Percentiles rank a stretch among this genome's conserved stretches.
These are phyloP conservation scores for Neopestalotiopsis sp. DNA, from an alignment of 2,329 filamentous ascomycete species.

Conservation along the genomic window DNA sequence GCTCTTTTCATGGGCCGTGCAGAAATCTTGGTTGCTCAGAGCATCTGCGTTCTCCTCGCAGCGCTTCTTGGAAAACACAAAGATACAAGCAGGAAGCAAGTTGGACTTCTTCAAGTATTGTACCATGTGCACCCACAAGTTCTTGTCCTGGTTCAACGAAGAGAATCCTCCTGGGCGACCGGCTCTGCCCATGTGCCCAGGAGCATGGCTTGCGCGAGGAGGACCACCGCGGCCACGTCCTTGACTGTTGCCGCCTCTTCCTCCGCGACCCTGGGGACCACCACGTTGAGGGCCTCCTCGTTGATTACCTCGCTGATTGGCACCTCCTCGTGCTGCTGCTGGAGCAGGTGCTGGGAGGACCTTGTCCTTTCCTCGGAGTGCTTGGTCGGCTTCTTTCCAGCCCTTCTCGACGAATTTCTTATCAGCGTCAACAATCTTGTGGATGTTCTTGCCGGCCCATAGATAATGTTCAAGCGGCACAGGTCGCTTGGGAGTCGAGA, in stretches of 20 bases:
- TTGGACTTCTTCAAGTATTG: conserved; percentile 87
- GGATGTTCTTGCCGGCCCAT: conserved; percentile 90
- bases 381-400: conserved; percentile 91
- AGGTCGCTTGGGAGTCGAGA: conserved; percentile 93
- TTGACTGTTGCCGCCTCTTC: conserved; percentile 58
- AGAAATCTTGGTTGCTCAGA: conserved; percentile 93
- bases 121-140: conserved; percentile 94
- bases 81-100: conserved; percentile 91
- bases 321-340: conserved; percentile 52
- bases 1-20: conserved; percentile 92
- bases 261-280: conserved; percentile 51
- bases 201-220: conserved; percentile 64
- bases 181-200: conserved; percentile 88
- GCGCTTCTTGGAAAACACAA: conserved; percentile 97
- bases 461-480: conserved; percentile 95
- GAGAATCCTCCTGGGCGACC: conserved; percentile 86
- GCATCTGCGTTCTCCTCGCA: conserved; percentile 98
- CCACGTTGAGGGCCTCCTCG: conserved; percentile 56
- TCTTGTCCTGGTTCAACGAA: conserved; percentile 92
- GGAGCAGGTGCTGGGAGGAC: conserved; percentile 44
- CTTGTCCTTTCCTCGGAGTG: conserved; percentile 81
- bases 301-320: conserved; percentile 57
- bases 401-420: conserved; percentile 91
- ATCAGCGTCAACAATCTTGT: conserved; percentile 93
- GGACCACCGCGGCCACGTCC: conserved; percentile 62